Conservation (phyloP, 768 basidiomycete species). For the Tephrocybe sp. region DNA sequence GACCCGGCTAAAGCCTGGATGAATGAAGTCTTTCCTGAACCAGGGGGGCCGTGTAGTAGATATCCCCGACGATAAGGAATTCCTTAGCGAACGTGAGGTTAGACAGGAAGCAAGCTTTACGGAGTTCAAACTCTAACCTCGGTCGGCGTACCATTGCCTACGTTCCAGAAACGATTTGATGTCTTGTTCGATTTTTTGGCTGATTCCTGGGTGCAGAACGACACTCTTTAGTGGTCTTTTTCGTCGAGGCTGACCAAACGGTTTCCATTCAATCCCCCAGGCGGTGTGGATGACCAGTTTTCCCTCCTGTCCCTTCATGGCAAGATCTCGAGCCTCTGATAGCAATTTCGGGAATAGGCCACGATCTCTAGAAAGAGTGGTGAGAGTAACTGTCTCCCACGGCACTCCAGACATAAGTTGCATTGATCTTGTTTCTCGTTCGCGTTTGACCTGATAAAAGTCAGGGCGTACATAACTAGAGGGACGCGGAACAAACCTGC, state of each 20-base stretch:
- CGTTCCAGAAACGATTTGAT: conserved; percentile 78
- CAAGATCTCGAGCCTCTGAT: conserved; percentile 85
- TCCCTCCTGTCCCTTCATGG: conserved; percentile 83
- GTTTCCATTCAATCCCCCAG: conserved; percentile 95
- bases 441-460: conserved; percentile 75
- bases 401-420: conserved; percentile 88
- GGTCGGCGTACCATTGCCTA: conserved; percentile 92
- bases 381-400: conserved; percentile 97
- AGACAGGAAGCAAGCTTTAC: conserved; percentile 1
- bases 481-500: conserved; percentile 54
- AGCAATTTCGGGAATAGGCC: conserved; percentile 76
- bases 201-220: conserved; percentile 77
- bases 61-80: conserved; percentile 98
- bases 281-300: conserved; percentile 96
- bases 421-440: conserved; percentile 91
- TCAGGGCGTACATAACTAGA: conserved; percentile 4
- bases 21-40: conserved; percentile 97
- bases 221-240: conserved; percentile 89
- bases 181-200: conserved; percentile 81
- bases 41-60: conserved; percentile 92
- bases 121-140: conserved; percentile 54
- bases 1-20: conserved; percentile 96
- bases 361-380: conserved; percentile 87
- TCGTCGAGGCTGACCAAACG: conserved; percentile 87
- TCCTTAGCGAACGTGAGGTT: conserved; percentile 44